These are phyloP conservation scores for Globisporangium iwayamae DNA, from an alignment of 352 stramenopile genomes.

Conservation along the genomic window DNA sequence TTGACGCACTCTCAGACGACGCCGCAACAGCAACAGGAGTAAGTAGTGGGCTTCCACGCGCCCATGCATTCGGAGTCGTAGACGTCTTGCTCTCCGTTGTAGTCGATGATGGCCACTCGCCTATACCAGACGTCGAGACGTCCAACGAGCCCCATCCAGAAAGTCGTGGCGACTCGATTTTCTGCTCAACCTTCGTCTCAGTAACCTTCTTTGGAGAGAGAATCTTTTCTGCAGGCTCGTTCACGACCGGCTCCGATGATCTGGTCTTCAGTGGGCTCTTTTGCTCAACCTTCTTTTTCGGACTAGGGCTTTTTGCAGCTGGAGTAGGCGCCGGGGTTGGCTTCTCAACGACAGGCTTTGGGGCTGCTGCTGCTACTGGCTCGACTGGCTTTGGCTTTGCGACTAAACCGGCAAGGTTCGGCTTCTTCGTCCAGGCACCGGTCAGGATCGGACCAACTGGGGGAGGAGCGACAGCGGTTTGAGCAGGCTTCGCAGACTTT, in stretches of 20 bases:
- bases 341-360: constrained; percentile 22
- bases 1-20: constrained; percentile 29
- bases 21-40: constrained; percentile 22
- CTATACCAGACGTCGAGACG: constrained; percentile 56
- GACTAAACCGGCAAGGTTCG: constrained; percentile 42
- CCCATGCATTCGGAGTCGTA: constrained; percentile 64
- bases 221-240: constrained; percentile 21
- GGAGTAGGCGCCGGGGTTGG: constrained; percentile 5
- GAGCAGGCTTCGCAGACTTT: constrained; percentile 34
- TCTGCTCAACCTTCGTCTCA: constrained; percentile 24
- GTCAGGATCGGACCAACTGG: constrained; percentile 56
- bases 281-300: not conserved
- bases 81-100: constrained; percentile 44
- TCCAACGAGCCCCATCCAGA: constrained; percentile 64
- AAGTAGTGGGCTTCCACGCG: constrained; percentile 54
- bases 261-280: constrained; percentile 23
- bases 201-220: constrained; percentile 28
- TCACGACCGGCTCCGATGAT: constrained; percentile 16
- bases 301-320: not conserved
- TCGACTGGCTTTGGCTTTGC: constrained; percentile 35
- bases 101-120: constrained; percentile 53
- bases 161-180: constrained; percentile 46
- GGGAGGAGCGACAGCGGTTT: constrained; percentile 35
- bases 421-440: constrained; percentile 72
- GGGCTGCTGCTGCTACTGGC: constrained; percentile 10